phyloP scores from a whole-genome alignment of 208 protist species.

The Acanthamoeba sp. region DNA sequence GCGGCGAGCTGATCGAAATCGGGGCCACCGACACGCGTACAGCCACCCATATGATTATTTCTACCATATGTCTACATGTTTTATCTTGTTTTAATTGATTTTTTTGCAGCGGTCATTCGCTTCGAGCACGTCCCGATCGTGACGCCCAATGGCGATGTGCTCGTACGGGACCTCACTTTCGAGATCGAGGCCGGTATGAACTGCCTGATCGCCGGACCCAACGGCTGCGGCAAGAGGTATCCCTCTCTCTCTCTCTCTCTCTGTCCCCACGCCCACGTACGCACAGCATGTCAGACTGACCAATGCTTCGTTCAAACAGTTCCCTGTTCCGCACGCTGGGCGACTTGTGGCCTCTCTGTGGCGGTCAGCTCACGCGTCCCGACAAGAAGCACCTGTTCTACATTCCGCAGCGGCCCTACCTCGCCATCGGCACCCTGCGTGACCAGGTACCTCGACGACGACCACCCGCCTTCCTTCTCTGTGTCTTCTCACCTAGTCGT shows the following conservation, averaged over 20 bases:
- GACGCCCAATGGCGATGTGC: constrained; percentile 82
- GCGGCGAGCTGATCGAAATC: constrained; percentile 14
- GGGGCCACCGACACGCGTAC: not conserved
- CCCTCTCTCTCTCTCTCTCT: not conserved
- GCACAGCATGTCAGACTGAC: not conserved
- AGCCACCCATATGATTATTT: not conserved
- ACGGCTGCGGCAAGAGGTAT: constrained; percentile 80
- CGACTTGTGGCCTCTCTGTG: constrained; percentile 79
- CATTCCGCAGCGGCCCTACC: constrained; percentile 81
- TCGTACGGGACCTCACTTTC: constrained; percentile 56
- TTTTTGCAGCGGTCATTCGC: constrained; percentile 39
- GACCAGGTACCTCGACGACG: not conserved
- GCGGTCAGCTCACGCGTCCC: constrained; percentile 15
- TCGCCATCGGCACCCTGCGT: constrained; percentile 57
- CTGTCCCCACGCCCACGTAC: not conserved
- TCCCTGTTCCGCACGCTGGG: constrained; percentile 79
- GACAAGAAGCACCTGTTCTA: constrained; percentile 72
- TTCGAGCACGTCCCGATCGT: constrained; percentile 84
- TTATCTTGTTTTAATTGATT: no score
- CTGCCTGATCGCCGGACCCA: constrained; percentile 69
- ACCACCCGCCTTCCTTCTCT: not conserved
- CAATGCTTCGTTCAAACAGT: not conserved
- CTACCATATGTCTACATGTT: no score
- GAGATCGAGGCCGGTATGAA: constrained; percentile 77
- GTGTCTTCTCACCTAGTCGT: not conserved